Evolutionary conservation across 345 rosid species (phyloP).

Genomic region (Angophora floribunda): DNA sequence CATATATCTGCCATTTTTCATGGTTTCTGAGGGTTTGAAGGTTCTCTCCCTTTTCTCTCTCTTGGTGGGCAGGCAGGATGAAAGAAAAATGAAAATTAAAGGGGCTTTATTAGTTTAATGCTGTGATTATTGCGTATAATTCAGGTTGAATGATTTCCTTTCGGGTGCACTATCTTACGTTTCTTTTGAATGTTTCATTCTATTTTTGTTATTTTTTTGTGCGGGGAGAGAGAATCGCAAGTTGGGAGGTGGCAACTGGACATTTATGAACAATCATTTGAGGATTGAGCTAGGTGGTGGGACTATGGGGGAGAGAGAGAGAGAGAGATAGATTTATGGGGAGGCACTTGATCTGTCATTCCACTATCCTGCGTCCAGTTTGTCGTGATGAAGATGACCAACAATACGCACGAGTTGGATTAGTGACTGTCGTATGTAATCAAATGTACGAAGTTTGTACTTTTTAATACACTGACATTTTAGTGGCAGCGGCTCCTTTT

Average conservation of each 20-base stretch:
- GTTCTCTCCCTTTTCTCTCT: neutral
- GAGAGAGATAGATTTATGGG: neutral
- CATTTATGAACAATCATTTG: neutral
- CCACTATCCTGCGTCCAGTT: neutral
- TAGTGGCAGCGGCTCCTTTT: neutral
- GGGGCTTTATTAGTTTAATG: neutral
- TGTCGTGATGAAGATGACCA: neutral
- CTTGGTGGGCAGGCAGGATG: neutral
- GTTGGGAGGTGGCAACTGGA: neutral
- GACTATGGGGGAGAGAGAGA: neutral
- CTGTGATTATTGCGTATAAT: neutral
- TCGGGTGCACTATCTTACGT: neutral
- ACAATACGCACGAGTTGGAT: neutral
- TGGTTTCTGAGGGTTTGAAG: neutral
- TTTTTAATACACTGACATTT: neutral
- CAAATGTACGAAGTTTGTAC: neutral
- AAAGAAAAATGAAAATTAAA: neutral
- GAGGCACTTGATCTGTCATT: neutral
- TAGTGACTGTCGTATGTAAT: neutral
- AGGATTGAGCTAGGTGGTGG: neutral
- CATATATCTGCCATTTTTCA: neutral
- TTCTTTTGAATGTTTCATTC: neutral
- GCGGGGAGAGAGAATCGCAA: neutral
- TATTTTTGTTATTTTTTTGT: neutral
- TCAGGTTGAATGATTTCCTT: neutral